Conservation (phyloP, 495 filamentous ascomycete species). For the Neurospora pannonica region DNA sequence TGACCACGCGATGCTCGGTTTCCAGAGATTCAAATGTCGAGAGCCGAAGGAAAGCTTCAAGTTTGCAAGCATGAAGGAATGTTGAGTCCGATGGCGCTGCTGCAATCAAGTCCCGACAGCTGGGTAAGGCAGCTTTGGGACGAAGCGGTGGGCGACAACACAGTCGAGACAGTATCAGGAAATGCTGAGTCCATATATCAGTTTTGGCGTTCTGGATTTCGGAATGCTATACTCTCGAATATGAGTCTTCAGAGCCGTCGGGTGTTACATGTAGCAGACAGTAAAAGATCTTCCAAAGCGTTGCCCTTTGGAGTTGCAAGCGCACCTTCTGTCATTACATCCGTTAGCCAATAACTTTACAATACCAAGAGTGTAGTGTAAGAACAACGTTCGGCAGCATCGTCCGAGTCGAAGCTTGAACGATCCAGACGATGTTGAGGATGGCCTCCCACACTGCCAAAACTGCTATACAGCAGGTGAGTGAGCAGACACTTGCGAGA, state of each 20-base stretch:
- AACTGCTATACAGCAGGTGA: neutral
- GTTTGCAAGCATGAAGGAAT: neutral
- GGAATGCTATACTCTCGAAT: neutral
- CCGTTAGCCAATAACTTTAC: neutral
- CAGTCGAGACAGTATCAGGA: neutral
- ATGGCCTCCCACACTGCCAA: neutral
- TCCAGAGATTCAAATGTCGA: neutral
- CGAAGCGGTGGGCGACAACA: neutral
- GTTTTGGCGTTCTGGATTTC: neutral
- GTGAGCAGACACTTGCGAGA: neutral
- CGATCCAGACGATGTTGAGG: neutral
- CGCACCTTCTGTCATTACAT: neutral
- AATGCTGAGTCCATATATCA: neutral
- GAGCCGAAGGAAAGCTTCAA: neutral
- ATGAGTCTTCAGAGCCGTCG: neutral
- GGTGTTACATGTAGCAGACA: neutral
- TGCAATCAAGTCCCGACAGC: neutral
- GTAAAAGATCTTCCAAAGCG: neutral
- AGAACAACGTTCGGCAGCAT: neutral
- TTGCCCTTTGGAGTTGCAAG: neutral
- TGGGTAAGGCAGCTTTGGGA: neutral
- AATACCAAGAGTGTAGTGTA: neutral
- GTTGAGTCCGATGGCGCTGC: neutral
- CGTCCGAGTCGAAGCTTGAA: neutral
- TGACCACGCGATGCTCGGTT: neutral